A percentile compares a stretch with the other conserved stretches of the same genome.
Conservation (phyloP, 2,329 filamentous ascomycete species). For the Byssochlamys sp. region DNA sequence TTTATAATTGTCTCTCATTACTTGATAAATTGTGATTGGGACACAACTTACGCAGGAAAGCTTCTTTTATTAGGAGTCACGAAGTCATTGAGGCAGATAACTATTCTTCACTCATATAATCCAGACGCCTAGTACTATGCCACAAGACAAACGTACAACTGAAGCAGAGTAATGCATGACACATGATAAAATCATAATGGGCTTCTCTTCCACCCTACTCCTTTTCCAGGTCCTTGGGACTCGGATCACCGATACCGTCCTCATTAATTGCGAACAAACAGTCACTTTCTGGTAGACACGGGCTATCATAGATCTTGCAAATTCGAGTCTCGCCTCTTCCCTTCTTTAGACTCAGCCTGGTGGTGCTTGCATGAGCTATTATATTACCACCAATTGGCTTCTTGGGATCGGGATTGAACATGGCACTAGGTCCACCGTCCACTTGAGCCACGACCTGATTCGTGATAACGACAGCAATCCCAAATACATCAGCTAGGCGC, state of each 20-base stretch:
- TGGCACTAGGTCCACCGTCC: slow-evolving; percentile 85
- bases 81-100: not conserved
- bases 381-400: slow-evolving; percentile 99
- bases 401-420: slow-evolving; percentile 99
- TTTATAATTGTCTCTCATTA: not conserved
- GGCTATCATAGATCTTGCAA: slow-evolving; percentile 98
- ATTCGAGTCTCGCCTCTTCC: slow-evolving; percentile 89
- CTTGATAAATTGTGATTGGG: not conserved
- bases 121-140: slow-evolving; percentile 4
- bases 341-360: slow-evolving; percentile 87
- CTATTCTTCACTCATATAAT: not conserved
- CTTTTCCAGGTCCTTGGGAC: slow-evolving; percentile 90
- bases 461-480: slow-evolving; percentile 95
- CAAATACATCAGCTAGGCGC: slow-evolving; percentile 61
- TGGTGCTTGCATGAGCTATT: slow-evolving; percentile 94
- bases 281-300: slow-evolving; percentile 90
- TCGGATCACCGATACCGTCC: slow-evolving; percentile 90
- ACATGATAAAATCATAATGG: not conserved
- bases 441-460: slow-evolving; percentile 98
- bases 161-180: not conserved
- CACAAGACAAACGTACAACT: slow-evolving; percentile 1
- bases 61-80: not conserved
- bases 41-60: not conserved
- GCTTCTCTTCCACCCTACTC: slow-evolving; percentile 37
- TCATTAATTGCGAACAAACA: slow-evolving; percentile 95